phyloP scores from a whole-genome alignment of 2,329 filamentous ascomycete species.

The Drechslera avenae region DNA sequence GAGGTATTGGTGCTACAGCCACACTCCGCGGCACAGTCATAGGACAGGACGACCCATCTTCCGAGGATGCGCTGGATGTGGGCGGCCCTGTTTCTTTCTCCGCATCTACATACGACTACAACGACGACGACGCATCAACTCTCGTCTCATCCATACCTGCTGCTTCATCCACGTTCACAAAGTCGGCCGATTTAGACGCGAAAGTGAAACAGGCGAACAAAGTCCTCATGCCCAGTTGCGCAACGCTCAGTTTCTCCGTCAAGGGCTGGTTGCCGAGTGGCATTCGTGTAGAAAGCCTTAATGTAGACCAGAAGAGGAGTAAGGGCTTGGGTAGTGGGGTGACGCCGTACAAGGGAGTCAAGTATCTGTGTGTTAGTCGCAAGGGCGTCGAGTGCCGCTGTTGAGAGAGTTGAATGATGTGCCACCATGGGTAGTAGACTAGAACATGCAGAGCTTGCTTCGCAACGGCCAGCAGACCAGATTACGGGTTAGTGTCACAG shows the following conservation, averaged over 20 bases:
- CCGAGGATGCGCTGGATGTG: constrained; percentile 42
- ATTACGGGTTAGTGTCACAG: not conserved
- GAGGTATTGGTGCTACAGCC: constrained; percentile 68
- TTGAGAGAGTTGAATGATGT: not conserved
- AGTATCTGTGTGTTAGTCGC: constrained; percentile 80
- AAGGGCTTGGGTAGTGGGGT: constrained; percentile 83
- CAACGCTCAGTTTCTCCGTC: constrained; percentile 57
- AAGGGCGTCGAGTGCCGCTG: constrained; percentile 56
- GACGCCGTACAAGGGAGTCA: constrained; percentile 97
- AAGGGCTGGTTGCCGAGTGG: constrained; percentile 70
- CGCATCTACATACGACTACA: constrained; percentile 38
- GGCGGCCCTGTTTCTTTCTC: constrained; percentile 25
- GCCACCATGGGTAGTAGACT: not conserved
- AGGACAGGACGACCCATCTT: constrained; percentile 59
- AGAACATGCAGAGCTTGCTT: not conserved
- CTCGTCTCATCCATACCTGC: not conserved
- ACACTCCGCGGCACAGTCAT: constrained; percentile 80
- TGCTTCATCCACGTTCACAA: constrained; percentile 19
- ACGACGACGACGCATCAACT: constrained; percentile 38
- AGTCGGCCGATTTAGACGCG: constrained; percentile 48
- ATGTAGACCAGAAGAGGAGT: constrained; percentile 76
- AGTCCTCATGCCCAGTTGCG: constrained; percentile 56
- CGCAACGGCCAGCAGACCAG: no score
- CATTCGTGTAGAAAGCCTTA: constrained; percentile 65
- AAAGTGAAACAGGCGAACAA: constrained; percentile 64